Evolutionary conservation across 148 eudicot species (phyloP).

Genomic region (Rhododendron ovatum): DNA sequence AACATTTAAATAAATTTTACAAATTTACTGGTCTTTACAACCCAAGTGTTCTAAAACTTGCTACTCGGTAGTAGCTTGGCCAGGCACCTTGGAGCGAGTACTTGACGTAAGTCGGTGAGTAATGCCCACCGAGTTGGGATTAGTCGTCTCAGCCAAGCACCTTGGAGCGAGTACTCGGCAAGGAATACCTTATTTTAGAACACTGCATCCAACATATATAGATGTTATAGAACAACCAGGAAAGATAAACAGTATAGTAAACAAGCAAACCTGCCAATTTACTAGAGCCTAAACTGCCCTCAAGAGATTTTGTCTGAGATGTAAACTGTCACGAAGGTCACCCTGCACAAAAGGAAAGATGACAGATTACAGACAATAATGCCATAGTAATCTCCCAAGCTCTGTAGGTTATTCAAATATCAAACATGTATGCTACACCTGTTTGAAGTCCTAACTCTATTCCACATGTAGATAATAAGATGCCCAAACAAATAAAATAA

Average conservation of each 20-base stretch:
- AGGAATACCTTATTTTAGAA: too few relatives aligned
- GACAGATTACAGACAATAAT: neutral
- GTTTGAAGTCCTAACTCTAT: neutral
- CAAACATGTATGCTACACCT: too few relatives aligned
- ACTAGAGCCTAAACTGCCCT: slow-evolving; percentile 55
- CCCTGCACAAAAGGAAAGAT: slow-evolving; percentile 50
- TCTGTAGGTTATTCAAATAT: neutral
- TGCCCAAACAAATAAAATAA: neutral
- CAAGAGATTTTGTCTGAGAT: slow-evolving; percentile 66
- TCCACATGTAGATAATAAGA: neutral
- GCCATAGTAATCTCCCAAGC: neutral
- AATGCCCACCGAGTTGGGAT: too few relatives aligned
- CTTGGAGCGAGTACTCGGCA: too few relatives aligned
- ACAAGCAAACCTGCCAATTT: slow-evolving; percentile 59
- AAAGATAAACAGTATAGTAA: neutral
- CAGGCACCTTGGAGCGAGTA: too few relatives aligned
- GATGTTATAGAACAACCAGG: neutral
- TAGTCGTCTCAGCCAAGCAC: too few relatives aligned
- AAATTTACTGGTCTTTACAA: too few relatives aligned
- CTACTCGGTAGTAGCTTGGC: too few relatives aligned
- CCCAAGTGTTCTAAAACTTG: too few relatives aligned
- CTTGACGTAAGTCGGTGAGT: too few relatives aligned
- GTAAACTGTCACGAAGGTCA: slow-evolving; percentile 62
- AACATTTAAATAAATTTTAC: too few relatives aligned
- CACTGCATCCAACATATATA: neutral